Percentiles rank a stretch among this genome's conserved stretches.
Evolutionary conservation across 371 early-diverging fungal species (phyloP).

Genomic region (Syncephalis plumigaleata): DNA sequence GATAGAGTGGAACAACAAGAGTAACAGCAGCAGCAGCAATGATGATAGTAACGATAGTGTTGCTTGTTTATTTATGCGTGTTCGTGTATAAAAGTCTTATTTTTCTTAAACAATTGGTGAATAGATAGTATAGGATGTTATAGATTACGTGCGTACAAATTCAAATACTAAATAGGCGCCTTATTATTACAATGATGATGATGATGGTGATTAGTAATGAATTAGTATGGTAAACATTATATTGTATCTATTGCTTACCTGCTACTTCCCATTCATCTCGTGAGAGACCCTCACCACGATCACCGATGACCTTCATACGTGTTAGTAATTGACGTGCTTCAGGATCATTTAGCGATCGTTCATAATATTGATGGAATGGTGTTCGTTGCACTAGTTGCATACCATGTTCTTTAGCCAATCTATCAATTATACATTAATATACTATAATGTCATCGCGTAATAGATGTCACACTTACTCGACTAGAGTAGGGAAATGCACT

Average conservation of each 20-base stretch:
- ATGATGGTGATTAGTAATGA: too few species aligned
- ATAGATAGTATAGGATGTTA: too few species aligned
- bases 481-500: slow-evolving; percentile 66
- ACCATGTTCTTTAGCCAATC: slow-evolving; percentile 73
- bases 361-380: slow-evolving; percentile 70
- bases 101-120: too few species aligned
- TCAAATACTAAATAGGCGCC: too few species aligned
- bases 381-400: slow-evolving; percentile 45
- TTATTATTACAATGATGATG: too few species aligned
- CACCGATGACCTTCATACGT: slow-evolving; percentile 65
- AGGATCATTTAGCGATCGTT: slow-evolving; percentile 25
- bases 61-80: too few species aligned
- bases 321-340: slow-evolving; percentile 36
- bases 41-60: too few species aligned
- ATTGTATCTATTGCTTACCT: slow-evolving; percentile 22
- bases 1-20: too few species aligned
- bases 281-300: slow-evolving; percentile 36
- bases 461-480: slow-evolving; percentile 24
- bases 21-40: too few species aligned
- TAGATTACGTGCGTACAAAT: too few species aligned
- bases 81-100: too few species aligned
- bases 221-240: too few species aligned
- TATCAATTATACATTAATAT: slow-evolving; percentile 7
- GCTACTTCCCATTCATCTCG: slow-evolving; percentile 89
- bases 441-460: background rate